phyloP scores from a whole-genome alignment of 257 asterid genomes.

The Solanum gandarillasii region DNA sequence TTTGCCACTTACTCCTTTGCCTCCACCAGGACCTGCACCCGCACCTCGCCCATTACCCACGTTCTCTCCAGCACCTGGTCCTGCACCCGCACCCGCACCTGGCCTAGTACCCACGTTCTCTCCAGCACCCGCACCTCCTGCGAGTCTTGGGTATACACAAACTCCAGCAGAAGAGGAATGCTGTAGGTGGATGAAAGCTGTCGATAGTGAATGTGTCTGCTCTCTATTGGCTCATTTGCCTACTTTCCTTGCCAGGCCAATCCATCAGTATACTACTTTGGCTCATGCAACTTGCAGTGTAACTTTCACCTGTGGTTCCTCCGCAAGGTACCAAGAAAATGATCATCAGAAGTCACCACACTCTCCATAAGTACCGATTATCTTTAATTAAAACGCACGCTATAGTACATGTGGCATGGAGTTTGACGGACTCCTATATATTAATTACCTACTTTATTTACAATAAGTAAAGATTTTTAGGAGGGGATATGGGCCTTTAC shows the following conservation, averaged over 20 bases:
- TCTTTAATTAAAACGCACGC: neutral
- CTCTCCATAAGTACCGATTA: neutral
- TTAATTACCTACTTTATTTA: neutral
- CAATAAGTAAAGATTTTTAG: neutral
- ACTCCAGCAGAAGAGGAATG: conserved; percentile 31
- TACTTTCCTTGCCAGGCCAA: conserved; percentile 47
- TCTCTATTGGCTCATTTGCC: conserved; percentile 50
- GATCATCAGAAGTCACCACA: neutral
- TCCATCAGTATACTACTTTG: conserved; percentile 40
- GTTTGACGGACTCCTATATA: neutral
- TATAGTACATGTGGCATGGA: neutral
- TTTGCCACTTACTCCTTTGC: conserved; percentile 31
- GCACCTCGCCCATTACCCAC: neutral
- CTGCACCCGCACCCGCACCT: conserved; percentile 12
- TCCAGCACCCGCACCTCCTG: neutral
- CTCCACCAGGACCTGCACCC: conserved; percentile 20
- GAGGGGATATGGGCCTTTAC: neutral
- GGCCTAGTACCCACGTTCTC: conserved; percentile 1
- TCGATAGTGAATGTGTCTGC: conserved; percentile 59
- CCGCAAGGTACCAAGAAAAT: neutral
- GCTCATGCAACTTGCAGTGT: conserved; percentile 37
- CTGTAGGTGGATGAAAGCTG: conserved; percentile 47
- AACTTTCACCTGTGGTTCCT: conserved; percentile 41
- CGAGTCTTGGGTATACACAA: neutral
- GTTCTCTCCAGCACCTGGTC: conserved; percentile 20